Evolutionary conservation across 2,329 filamentous ascomycete species (phyloP).

Genomic region (Rugonectria rugulosa): DNA sequence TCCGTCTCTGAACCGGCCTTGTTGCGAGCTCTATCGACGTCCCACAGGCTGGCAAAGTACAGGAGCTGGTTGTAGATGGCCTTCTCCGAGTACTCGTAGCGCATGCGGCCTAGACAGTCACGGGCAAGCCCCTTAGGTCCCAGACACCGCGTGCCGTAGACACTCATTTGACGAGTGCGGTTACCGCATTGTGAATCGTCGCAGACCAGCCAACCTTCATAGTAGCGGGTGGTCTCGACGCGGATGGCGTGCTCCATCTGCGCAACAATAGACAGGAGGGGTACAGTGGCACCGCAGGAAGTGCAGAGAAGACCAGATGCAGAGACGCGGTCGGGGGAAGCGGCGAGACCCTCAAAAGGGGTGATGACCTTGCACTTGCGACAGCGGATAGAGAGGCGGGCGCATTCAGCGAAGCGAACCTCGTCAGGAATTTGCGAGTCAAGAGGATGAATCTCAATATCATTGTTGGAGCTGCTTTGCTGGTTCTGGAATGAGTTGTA

Average conservation of each 20-base stretch:
- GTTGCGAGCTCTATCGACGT: constrained; percentile 80
- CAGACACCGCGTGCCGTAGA: constrained; percentile 89
- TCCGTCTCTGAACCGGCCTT: constrained; percentile 57
- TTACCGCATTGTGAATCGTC: constrained; percentile 87
- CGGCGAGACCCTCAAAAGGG: constrained; percentile 77
- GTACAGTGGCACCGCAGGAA: constrained; percentile 70
- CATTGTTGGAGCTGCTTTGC: constrained; percentile 60
- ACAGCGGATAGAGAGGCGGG: constrained; percentile 80
- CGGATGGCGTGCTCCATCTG: constrained; percentile 89
- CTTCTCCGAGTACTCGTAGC: constrained; percentile 87
- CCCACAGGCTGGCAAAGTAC: constrained; percentile 85
- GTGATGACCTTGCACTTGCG: constrained; percentile 77
- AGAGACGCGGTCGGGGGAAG: constrained; percentile 66
- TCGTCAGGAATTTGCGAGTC: constrained; percentile 95
- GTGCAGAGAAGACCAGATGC: constrained; percentile 79
- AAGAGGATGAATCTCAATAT: constrained; percentile 83
- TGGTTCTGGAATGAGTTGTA: constrained; percentile 65
- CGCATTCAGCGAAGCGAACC: constrained; percentile 84
- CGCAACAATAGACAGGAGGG: constrained; percentile 78
- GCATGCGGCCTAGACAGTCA: constrained; percentile 87
- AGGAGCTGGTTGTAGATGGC: constrained; percentile 94
- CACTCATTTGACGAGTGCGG: constrained; percentile 89
- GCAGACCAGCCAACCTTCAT: constrained; percentile 90
- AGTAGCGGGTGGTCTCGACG: constrained; percentile 80
- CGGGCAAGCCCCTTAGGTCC: constrained; percentile 85